Percentiles rank a stretch among this genome's conserved stretches.
Evolutionary conservation across 345 rosid genomes (phyloP).

Genomic region (Luvunga scandens): DNA sequence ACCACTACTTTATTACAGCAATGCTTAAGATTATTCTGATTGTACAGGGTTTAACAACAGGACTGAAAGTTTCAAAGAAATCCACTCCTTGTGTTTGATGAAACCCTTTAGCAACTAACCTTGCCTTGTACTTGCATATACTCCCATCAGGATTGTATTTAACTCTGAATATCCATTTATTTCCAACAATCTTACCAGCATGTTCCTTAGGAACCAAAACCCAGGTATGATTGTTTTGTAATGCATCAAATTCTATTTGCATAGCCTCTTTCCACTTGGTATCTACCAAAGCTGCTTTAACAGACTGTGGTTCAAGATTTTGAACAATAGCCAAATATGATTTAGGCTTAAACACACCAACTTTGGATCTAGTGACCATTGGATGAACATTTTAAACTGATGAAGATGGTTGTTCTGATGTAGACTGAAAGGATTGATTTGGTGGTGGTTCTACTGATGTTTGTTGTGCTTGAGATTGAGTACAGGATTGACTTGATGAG

Average conservation of each 20-base stretch:
- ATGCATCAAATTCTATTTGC: neutral
- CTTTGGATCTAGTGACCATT: neutral
- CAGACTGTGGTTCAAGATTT: neutral
- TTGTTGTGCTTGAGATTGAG: rapidly evolving
- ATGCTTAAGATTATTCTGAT: neutral
- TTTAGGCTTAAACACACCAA: neutral
- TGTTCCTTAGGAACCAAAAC: neutral
- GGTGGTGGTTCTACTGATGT: no score
- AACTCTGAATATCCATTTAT: neutral
- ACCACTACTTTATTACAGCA: neutral
- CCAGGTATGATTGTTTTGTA: neutral
- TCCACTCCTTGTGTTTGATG: neutral
- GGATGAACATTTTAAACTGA: neutral
- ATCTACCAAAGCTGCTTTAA: neutral
- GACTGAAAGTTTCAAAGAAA: neutral
- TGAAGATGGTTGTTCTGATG: no score
- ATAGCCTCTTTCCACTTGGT: neutral
- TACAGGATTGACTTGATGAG: no score
- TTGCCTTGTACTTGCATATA: neutral
- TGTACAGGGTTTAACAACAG: neutral
- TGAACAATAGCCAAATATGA: rapidly evolving
- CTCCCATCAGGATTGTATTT: neutral
- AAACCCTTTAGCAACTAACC: neutral
- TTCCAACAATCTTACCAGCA: neutral
- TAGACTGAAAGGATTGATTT: neutral